These are phyloP conservation scores for Pythium vanterpoolii DNA, from an alignment of 352 stramenopile species.

Conservation along the genomic window DNA sequence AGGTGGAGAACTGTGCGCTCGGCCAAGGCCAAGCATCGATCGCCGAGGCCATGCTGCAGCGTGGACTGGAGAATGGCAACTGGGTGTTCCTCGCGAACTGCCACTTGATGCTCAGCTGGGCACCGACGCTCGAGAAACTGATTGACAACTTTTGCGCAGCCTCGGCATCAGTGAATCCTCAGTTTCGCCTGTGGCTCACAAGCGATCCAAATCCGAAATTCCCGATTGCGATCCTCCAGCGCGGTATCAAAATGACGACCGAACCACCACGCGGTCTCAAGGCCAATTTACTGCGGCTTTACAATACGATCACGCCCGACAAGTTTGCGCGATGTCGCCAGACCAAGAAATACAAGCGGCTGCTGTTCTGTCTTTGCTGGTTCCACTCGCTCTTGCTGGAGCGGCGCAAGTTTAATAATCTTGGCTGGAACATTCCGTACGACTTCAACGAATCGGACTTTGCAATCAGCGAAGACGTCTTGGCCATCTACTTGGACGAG, in stretches of 20 bases:
- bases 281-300: slow-evolving; percentile 92
- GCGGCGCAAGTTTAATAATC: slow-evolving; percentile 94
- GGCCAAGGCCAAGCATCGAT: slow-evolving; percentile 93
- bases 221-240: slow-evolving; percentile 93
- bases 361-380: slow-evolving; percentile 95
- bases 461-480: slow-evolving; percentile 94
- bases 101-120: slow-evolving; percentile 95
- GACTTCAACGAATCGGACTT: slow-evolving; percentile 98
- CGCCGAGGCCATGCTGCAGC: slow-evolving; percentile 86
- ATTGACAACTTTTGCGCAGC: slow-evolving; percentile 86
- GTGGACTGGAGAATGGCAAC: slow-evolving; percentile 81
- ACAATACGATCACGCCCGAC: slow-evolving; percentile 91
- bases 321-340: slow-evolving; percentile 85
- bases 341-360: slow-evolving; percentile 87
- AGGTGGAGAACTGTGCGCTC: slow-evolving; percentile 90
- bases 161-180: slow-evolving; percentile 58
- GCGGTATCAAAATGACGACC: slow-evolving; percentile 96
- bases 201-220: slow-evolving; percentile 93
- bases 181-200: slow-evolving; percentile 94
- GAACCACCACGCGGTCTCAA: slow-evolving; percentile 92
- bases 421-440: slow-evolving; percentile 98
- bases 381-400: slow-evolving; percentile 96
- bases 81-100: slow-evolving; percentile 97
- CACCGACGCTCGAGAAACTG: slow-evolving; percentile 93
- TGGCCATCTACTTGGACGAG: slow-evolving; percentile 93